Base-by-base conservation (phyloP, 768 basidiomycete genomes). In the Leccinum variicolor region DNA sequence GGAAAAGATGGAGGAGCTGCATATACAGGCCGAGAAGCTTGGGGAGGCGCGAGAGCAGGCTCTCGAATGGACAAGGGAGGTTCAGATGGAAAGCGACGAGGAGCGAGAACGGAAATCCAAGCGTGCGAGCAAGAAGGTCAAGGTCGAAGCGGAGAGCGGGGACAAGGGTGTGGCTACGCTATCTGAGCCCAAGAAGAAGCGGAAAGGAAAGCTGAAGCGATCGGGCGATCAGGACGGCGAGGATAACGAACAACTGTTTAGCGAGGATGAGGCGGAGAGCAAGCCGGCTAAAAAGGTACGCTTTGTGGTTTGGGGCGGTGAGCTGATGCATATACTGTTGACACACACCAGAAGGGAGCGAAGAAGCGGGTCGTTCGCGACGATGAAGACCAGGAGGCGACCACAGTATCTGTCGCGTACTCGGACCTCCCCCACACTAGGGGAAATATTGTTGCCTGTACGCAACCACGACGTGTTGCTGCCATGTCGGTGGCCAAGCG, bases 401-500 rank as follows among this genome's bases (percentile, higher is more conserved):
- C 75, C 2, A 76, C 96, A 98, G n/a, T n/a, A 72, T 97, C 98
- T 66, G 94, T 95, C 45, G 90, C 88, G 47, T 98, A 86, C 72
- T 92, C 92, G 4, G 96, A 98, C 73, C 74, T 97, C 31, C 94
- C 95, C 0, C 94, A 98, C 69, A 84, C 86, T 5, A 89, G 84
- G 71, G 87, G 92, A 36, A 97, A 94, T 72, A 75, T 98, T 64
- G 87, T 99, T 3, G 96, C 96, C 0, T 99, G 96, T 67, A 99
- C 96, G 3, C 96, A 99, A 69, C 96, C 96, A 1, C 81, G 96
- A 65, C 83, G 96, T 76, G 94, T 99, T 4, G 94, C 96, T 11
- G 94, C 96, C 10, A 98, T 97, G 93, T 93, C 91, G 15, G 96
- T 98, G 2, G 96, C 96, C 21, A 95, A 96, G 73, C 94, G 96